Evolutionary conservation across 805 yeast genomes (phyloP).

Genomic region (Ogataea naganishii): DNA sequence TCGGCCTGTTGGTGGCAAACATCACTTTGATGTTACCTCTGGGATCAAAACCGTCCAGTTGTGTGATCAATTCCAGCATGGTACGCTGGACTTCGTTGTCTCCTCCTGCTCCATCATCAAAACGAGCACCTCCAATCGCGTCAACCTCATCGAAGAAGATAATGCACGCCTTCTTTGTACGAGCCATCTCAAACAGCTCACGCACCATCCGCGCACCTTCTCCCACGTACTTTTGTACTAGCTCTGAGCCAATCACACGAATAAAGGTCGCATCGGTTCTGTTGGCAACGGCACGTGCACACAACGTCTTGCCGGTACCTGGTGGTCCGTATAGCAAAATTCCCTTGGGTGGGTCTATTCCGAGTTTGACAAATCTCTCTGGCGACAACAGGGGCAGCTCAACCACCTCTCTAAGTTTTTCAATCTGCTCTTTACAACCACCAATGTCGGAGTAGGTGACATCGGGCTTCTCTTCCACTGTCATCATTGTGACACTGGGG

Average conservation of each 20-base stretch:
- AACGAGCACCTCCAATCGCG: constrained; percentile 99
- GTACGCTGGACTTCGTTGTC: constrained; percentile 99
- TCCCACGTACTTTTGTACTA: constrained; percentile 97
- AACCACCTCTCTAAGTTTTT: constrained; percentile 91
- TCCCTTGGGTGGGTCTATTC: constrained; percentile 99
- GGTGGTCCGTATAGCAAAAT: constrained; percentile 96
- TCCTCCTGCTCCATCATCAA: constrained; percentile 99
- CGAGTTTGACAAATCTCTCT: constrained; percentile 92
- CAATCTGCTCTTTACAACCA: constrained; percentile 98
- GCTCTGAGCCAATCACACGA: constrained; percentile 95
- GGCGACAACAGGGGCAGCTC: constrained; percentile 91
- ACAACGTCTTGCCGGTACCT: constrained; percentile 96
- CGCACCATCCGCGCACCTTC: constrained; percentile 99
- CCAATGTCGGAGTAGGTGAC: constrained; percentile 98
- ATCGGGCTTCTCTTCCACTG: constrained; percentile 98
- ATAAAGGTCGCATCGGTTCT: constrained; percentile 98
- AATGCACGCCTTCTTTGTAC: constrained; percentile 96
- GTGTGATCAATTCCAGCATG: constrained; percentile 96
- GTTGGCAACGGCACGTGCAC: constrained; percentile 99
- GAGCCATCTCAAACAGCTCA: constrained; percentile 97
- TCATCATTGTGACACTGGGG: constrained; percentile 99
- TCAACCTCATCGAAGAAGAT: constrained; percentile 97
- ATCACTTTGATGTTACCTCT: constrained; percentile 98
- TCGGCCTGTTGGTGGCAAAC: constrained; percentile 99
- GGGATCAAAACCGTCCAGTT: constrained; percentile 96